Percentiles rank a stretch among this genome's conserved stretches.
Conservation (phyloP, 2,329 filamentous ascomycete genomes). For the Aspergillus versicolor region DNA sequence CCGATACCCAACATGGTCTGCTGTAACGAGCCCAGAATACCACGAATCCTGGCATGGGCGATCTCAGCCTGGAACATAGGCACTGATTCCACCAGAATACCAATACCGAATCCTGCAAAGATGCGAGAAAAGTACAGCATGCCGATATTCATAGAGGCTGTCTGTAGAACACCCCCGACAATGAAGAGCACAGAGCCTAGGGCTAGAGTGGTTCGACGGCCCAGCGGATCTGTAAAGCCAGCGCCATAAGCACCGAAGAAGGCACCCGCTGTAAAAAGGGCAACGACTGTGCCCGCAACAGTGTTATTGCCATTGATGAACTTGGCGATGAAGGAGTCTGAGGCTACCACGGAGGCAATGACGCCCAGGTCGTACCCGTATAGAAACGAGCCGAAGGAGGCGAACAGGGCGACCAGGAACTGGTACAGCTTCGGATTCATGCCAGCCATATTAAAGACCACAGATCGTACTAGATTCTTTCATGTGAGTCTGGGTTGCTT, state of each 20-base stretch:
- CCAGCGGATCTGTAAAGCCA: slow-evolving; percentile 4
- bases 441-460: too few species aligned
- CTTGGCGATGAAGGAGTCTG: slow-evolving; percentile 1
- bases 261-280: slow-evolving; percentile 6
- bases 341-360: slow-evolving; percentile 8
- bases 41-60: slow-evolving; percentile 5
- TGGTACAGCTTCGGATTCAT: slow-evolving; percentile 10
- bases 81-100: not conserved
- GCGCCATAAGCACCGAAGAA: slow-evolving; percentile 8
- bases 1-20: slow-evolving; percentile 7
- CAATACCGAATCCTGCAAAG: slow-evolving; percentile 5
- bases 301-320: slow-evolving; percentile 2
- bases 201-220: slow-evolving; percentile 1
- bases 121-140: slow-evolving; percentile 10
- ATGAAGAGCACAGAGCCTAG: slow-evolving; percentile 6
- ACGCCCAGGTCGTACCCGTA: slow-evolving; percentile 11
- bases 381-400: slow-evolving; percentile 6
- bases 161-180: slow-evolving; percentile 1
- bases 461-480: not conserved
- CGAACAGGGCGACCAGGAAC: slow-evolving; percentile 6
- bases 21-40: slow-evolving; percentile 5
- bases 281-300: slow-evolving; percentile 4
- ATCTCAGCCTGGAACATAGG: slow-evolving; percentile 12
- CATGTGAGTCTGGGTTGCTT: not conserved
- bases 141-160: not conserved